phyloP scores from a whole-genome alignment of 2,329 filamentous ascomycete genomes.

The Eutypella sp. region DNA sequence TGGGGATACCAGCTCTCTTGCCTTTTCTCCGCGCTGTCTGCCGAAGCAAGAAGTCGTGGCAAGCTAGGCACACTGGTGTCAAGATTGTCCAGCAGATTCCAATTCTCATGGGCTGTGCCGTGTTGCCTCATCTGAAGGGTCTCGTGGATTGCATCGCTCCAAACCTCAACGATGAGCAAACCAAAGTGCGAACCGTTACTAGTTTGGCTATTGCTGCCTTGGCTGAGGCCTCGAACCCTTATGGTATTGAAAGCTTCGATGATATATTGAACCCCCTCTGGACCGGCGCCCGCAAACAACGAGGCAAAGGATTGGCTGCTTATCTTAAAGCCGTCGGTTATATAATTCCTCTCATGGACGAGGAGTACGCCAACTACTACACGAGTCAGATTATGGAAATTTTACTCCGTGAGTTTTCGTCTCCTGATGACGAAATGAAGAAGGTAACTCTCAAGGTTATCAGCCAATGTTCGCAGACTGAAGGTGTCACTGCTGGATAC shows the following conservation, averaged over 20 bases:
- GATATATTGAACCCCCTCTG: conserved; percentile 95
- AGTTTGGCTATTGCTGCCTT: conserved; percentile 91
- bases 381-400: conserved; percentile 99
- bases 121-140: conserved; percentile 90
- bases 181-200: conserved; percentile 94
- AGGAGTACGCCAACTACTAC: conserved; percentile 99
- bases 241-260: conserved; percentile 98
- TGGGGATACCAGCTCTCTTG: conserved; percentile 90
- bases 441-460: conserved; percentile 98
- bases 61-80: conserved; percentile 93
- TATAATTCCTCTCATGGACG: conserved; percentile 98
- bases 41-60: conserved; percentile 98
- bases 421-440: conserved; percentile 99
- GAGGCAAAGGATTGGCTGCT: conserved; percentile 90
- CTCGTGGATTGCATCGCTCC: conserved; percentile 94
- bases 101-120: conserved; percentile 96
- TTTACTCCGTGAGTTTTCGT: conserved; percentile 88
- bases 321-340: conserved; percentile 97
- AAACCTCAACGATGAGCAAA: conserved; percentile 95
- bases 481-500: conserved; percentile 91
- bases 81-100: conserved; percentile 99
- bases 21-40: conserved; percentile 95
- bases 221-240: conserved; percentile 93
- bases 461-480: conserved; percentile 89
- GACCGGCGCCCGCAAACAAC: conserved; percentile 93